Evolutionary conservation across 768 basidiomycete genomes (phyloP).

Genomic region (Tricholoma sp.): DNA sequence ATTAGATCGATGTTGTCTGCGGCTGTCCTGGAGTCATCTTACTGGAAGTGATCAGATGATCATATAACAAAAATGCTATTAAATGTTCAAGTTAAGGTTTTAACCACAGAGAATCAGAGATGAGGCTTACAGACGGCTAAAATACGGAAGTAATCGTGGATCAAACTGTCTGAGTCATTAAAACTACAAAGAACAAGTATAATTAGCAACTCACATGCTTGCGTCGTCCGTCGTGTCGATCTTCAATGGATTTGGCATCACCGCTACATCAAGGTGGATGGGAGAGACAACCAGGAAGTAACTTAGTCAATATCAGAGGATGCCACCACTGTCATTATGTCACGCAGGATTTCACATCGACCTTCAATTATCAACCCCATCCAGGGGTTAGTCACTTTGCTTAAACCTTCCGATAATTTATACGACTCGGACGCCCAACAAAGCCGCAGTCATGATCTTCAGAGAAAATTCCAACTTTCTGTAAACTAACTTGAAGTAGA

Average conservation of each 20-base stretch:
- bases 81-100: not conserved
- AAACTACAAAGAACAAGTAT: too few species aligned
- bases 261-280: not conserved
- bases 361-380: not conserved
- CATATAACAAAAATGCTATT: slow-evolving; percentile 34
- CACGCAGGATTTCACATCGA: too few species aligned
- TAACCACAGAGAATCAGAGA: not conserved
- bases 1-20: too few species aligned
- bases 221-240: slow-evolving; percentile 7
- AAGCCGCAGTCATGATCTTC: too few species aligned
- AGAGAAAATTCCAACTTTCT: too few species aligned
- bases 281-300: not conserved
- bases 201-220: slow-evolving; percentile 9
- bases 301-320: not conserved
- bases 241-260: slow-evolving; percentile 9
- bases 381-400: not conserved
- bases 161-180: slow-evolving; percentile 9
- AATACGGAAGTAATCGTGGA: slow-evolving; percentile 28
- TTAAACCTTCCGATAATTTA: not conserved
- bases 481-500: too few species aligned
- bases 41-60: slow-evolving; percentile 35
- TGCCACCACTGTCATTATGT: too few species aligned
- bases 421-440: too few species aligned
- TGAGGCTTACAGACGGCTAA: slow-evolving; percentile 27
- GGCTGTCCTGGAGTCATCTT: slow-evolving; percentile 1